Base-by-base conservation (phyloP, 2,329 filamentous ascomycete genomes). In the Cercospora berteroae region DNA sequence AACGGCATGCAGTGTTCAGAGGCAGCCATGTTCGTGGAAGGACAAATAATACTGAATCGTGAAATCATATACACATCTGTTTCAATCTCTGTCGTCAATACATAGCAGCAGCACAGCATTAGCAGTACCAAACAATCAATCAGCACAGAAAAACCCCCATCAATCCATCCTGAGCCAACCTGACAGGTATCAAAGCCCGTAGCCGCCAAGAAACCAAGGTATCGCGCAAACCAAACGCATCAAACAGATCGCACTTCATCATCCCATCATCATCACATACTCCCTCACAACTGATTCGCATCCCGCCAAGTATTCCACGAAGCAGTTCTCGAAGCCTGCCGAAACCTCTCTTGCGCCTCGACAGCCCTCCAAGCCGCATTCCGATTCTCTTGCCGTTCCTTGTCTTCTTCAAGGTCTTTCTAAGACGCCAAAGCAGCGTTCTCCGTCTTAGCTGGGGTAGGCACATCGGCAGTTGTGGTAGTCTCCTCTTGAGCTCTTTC, bases 401-500 rank as follows among this genome's bases (percentile, higher is more conserved):
- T 57, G 9, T 64, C 61, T 58, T 64, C 61, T 33, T 64, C 61
- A 5, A 58, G 12, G 20, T 67, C 64, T 33, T 58, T 64, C 70
- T 72, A 72, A 56, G 70, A 71, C 56, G 70, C 69, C 31, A 71
- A 60, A 31, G 69, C 70, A 31, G 70, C 69, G 55, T 68, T 52
- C 52, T 68, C 67, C 6, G 69, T 70, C 65, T 66, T 67, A 63
- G 69, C 63, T 10, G 67, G 64, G 20, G 70, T 59, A 23, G 59
- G 61, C 3, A 42, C 27, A 29, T 55, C 42, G 18, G 64, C 63
- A 68, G 67, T 55, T 75, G 72, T 33, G 67, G 65, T 18, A 44
- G 60, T 36, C 48, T 66, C 13, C 64, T 73, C 69, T 39, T 73
- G 71, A 33, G 71, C 70, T 33, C 63, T 44, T 55, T 74, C 72